Conservation (phyloP, 148 eudicot genomes). For the Persicaria maculosa region DNA sequence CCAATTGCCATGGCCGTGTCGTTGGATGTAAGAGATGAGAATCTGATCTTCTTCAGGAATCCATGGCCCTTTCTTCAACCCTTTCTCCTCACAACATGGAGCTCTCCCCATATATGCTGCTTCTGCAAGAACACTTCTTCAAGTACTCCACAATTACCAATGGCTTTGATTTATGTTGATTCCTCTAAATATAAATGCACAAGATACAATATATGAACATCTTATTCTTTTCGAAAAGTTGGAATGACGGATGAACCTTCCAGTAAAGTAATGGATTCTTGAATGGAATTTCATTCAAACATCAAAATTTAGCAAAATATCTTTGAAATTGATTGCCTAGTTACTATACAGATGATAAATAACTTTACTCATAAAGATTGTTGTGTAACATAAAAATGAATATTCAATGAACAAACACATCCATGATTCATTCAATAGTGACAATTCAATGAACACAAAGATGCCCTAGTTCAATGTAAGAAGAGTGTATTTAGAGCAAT, state of each 20-base stretch:
- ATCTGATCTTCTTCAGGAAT: constrained; percentile 4
- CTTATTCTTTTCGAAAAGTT: background rate
- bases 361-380: background rate
- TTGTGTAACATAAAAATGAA: no score
- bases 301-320: background rate
- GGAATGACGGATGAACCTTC: background rate
- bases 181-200: background rate
- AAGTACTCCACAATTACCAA: background rate
- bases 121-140: background rate
- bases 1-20: constrained; percentile 1
- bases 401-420: background rate
- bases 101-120: constrained; percentile 4
- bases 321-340: background rate
- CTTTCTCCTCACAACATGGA: constrained; percentile 17
- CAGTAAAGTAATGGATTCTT: background rate
- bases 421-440: background rate
- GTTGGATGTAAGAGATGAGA: constrained; percentile 2
- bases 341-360: background rate
- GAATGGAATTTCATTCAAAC: background rate
- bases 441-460: constrained; percentile 9
- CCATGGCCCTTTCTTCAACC: constrained; percentile 11
- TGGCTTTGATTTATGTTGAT: background rate
- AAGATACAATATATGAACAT: background rate
- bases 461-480: background rate
- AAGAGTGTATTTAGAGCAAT: background rate